Evolutionary conservation across 176 grass and related monocot species (phyloP).

Genomic region (Ampelocalamus luodianensis): DNA sequence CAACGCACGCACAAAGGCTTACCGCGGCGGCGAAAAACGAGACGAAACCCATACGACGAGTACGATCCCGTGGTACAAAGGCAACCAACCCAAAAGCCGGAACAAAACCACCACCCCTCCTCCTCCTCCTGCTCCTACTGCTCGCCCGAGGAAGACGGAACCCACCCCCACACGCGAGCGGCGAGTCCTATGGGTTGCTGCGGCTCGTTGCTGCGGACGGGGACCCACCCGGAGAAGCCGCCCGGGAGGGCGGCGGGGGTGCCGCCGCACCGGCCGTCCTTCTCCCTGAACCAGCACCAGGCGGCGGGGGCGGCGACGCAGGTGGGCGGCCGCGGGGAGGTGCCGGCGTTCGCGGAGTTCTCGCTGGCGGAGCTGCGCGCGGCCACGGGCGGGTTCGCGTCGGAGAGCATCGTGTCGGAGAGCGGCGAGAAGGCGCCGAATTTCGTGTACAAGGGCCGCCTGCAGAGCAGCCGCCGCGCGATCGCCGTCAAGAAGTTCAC

Average conservation of each 20-base stretch:
- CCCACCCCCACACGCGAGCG: neutral
- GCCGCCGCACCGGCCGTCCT: constrained; percentile 40
- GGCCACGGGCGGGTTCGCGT: constrained; percentile 71
- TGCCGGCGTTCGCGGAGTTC: constrained; percentile 66
- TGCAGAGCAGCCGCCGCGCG: constrained; percentile 53
- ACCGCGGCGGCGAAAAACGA: constrained; percentile 31
- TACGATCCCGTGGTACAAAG: neutral
- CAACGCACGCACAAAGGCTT: neutral
- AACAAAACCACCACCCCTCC: constrained; percentile 5
- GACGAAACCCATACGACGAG: neutral
- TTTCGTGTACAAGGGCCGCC: constrained; percentile 84
- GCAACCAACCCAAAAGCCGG: constrained; percentile 21
- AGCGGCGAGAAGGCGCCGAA: constrained; percentile 95
- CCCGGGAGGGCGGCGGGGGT: constrained; percentile 20
- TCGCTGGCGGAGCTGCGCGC: constrained; percentile 71
- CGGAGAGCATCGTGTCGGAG: constrained; percentile 87
- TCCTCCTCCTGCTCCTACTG: neutral
- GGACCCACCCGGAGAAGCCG: constrained; percentile 66
- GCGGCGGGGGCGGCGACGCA: neutral
- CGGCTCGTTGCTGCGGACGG: constrained; percentile 58
- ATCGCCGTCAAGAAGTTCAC: constrained; percentile 98
- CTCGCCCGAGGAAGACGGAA: constrained; percentile 1
- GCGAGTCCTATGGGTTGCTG: constrained; percentile 74
- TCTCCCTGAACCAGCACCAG: constrained; percentile 34
- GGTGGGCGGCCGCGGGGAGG: constrained; percentile 25